phyloP scores from a whole-genome alignment of 1,139 yeast species.

The Fermentozyma sake region DNA sequence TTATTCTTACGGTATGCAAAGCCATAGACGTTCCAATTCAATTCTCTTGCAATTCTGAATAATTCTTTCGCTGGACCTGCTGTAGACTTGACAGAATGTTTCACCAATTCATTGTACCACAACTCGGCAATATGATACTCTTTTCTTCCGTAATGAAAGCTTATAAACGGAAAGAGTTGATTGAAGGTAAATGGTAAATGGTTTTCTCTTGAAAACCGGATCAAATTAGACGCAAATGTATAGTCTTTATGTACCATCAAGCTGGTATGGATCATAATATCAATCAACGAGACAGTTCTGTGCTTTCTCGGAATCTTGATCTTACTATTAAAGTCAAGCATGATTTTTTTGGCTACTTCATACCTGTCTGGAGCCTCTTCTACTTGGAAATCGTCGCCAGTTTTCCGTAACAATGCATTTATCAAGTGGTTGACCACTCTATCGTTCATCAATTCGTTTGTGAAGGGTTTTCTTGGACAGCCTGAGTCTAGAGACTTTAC shows the following conservation, averaged over 20 bases:
- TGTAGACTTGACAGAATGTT: constrained; percentile 27
- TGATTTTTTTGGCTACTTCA: constrained; percentile 27
- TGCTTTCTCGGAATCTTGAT: constrained; percentile 10
- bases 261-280: constrained; percentile 27
- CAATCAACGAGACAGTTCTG: constrained; percentile 23
- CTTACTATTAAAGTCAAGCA: constrained; percentile 18
- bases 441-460: constrained; percentile 16
- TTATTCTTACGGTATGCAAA: constrained; percentile 25
- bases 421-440: constrained; percentile 25
- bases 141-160: constrained; percentile 29
- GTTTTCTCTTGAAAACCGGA: constrained; percentile 21
- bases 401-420: constrained; percentile 22
- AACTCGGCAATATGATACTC: constrained; percentile 28
- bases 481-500: not conserved
- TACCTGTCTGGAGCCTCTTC: constrained; percentile 16
- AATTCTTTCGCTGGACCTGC: constrained; percentile 26
- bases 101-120: constrained; percentile 38
- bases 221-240: constrained; percentile 29
- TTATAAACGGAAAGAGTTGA: constrained; percentile 39
- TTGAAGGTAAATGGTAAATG: constrained; percentile 35
- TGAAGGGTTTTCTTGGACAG: constrained; percentile 4
- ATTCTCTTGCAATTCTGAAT: constrained; percentile 31
- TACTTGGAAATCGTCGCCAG: constrained; percentile 17
- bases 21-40: constrained; percentile 34
- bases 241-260: constrained; percentile 30